Evolutionary conservation across 805 yeast genomes (phyloP).

Genomic region (Cyberlindnera subsufficiens): DNA sequence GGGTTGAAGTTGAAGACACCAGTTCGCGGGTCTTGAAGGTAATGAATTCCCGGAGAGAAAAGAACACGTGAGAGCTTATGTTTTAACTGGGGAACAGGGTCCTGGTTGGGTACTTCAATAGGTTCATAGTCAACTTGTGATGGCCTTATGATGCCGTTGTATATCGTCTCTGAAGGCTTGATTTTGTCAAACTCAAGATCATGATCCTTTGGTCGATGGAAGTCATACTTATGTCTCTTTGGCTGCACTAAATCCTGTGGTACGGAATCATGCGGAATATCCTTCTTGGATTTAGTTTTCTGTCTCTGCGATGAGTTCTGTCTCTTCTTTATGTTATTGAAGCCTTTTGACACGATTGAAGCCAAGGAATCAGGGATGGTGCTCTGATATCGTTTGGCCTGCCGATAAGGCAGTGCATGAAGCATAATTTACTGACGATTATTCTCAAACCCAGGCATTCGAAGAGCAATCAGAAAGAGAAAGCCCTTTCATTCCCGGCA

Average conservation of each 20-base stretch:
- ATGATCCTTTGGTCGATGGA: background rate
- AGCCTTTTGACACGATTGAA: too few relatives aligned
- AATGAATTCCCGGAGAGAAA: slow-evolving; percentile 78
- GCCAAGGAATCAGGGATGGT: too few relatives aligned
- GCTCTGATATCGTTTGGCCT: too few relatives aligned
- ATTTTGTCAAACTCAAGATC: background rate
- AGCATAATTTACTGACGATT: too few relatives aligned
- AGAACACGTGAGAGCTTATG: slow-evolving; percentile 67
- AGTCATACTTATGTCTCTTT: background rate
- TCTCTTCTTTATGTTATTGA: too few relatives aligned
- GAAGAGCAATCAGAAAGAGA: too few relatives aligned
- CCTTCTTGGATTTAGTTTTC: too few relatives aligned
- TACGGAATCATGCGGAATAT: background rate
- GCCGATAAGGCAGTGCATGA: too few relatives aligned
- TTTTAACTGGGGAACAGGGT: slow-evolving; percentile 43
- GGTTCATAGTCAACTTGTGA: slow-evolving; percentile 7
- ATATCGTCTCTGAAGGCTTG: background rate
- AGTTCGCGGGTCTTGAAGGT: slow-evolving; percentile 71
- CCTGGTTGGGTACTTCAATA: slow-evolving; percentile 8
- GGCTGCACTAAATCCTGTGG: background rate
- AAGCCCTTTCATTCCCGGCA: too few relatives aligned
- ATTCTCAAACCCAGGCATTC: too few relatives aligned
- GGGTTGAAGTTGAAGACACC: slow-evolving; percentile 65
- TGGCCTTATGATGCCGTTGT: background rate
- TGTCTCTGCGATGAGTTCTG: too few relatives aligned